Percentiles rank a stretch among this genome's conserved stretches.
Evolutionary conservation across 805 yeast species (phyloP).

Genomic region (Danielia reshetovae): DNA sequence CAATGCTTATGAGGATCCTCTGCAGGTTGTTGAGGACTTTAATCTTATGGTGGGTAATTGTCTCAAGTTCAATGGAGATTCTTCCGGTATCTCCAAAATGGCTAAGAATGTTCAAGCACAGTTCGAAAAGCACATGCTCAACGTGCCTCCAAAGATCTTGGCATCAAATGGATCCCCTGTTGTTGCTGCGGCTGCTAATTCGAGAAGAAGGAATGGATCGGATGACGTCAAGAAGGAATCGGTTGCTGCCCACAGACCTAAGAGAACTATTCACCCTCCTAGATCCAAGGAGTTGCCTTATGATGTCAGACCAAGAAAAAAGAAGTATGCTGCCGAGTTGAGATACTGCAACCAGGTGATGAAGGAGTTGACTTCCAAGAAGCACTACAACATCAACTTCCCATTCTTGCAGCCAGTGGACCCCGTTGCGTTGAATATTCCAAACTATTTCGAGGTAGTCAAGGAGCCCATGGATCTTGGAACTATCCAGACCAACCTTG

Average conservation of each 20-base stretch:
- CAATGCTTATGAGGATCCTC: constrained; percentile 69
- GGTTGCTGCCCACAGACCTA: constrained; percentile 79
- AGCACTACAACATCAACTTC: constrained; percentile 77
- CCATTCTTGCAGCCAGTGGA: constrained; percentile 95
- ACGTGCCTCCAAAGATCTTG: constrained; percentile 68
- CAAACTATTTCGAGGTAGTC: constrained; percentile 80
- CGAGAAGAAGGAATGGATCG: constrained; percentile 17
- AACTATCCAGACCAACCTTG: constrained; percentile 73
- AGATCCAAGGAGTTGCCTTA: constrained; percentile 90
- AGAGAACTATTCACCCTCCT: constrained; percentile 95
- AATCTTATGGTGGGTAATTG: constrained; percentile 84
- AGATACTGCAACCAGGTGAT: constrained; percentile 79
- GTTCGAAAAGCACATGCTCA: constrained; percentile 87
- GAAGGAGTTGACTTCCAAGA: constrained; percentile 78
- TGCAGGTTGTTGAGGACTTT: constrained; percentile 71
- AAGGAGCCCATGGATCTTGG: constrained; percentile 95
- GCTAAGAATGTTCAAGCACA: constrained; percentile 86
- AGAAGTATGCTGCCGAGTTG: constrained; percentile 86
- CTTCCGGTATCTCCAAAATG: constrained; percentile 84
- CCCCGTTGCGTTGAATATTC: constrained; percentile 89
- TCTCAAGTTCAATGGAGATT: constrained; percentile 77
- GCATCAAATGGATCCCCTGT: constrained; percentile 14
- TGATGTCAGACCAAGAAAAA: constrained; percentile 85
- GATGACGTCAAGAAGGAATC: constrained; percentile 58
- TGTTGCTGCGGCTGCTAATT: constrained; percentile 13